phyloP scores from a whole-genome alignment of 768 basidiomycete genomes.

The Rhodotorula sphaerocarpa region DNA sequence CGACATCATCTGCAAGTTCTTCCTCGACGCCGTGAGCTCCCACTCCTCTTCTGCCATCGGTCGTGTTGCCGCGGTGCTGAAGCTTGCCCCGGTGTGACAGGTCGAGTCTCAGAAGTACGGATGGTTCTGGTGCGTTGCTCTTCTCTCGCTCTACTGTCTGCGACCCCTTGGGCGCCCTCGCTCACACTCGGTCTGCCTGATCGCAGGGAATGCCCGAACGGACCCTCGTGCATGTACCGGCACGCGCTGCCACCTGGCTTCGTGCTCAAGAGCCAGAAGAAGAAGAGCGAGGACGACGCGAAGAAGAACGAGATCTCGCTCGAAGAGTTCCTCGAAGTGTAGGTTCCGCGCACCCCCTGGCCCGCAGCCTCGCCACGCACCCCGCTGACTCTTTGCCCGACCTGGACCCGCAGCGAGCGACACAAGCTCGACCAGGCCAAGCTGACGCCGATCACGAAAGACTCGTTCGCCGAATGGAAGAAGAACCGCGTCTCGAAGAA shows the following conservation, averaged over 20 bases:
- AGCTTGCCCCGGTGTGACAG: not conserved
- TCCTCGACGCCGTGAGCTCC: conserved; percentile 64
- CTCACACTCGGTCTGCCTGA: too few species aligned
- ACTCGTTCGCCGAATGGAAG: conserved; percentile 90
- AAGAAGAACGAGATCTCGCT: conserved; percentile 76
- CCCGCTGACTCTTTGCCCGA: not conserved
- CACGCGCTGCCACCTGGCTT: conserved; percentile 95
- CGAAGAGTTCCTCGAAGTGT: conserved; percentile 95
- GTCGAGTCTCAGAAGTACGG: conserved; percentile 82
- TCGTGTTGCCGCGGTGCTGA: too few species aligned
- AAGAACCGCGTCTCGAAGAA: conserved; percentile 93
- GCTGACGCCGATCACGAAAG: conserved; percentile 85
- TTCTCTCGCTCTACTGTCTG: not conserved
- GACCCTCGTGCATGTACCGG: conserved; percentile 72
- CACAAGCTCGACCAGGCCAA: conserved; percentile 80
- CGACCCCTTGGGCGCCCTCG: too few species aligned
- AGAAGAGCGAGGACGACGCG: conserved; percentile 80
- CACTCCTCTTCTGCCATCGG: too few species aligned
- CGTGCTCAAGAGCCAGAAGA: conserved; percentile 85
- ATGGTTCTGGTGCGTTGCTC: conserved; percentile 67
- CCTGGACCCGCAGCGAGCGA: conserved; percentile 51
- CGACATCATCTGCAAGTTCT: conserved; percentile 96
- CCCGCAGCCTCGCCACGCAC: not conserved
- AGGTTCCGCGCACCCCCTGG: conserved; percentile 51
- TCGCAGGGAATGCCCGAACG: conserved; percentile 2